phyloP scores from a whole-genome alignment of 2,329 filamentous ascomycete species.

The Chalara sp. region DNA sequence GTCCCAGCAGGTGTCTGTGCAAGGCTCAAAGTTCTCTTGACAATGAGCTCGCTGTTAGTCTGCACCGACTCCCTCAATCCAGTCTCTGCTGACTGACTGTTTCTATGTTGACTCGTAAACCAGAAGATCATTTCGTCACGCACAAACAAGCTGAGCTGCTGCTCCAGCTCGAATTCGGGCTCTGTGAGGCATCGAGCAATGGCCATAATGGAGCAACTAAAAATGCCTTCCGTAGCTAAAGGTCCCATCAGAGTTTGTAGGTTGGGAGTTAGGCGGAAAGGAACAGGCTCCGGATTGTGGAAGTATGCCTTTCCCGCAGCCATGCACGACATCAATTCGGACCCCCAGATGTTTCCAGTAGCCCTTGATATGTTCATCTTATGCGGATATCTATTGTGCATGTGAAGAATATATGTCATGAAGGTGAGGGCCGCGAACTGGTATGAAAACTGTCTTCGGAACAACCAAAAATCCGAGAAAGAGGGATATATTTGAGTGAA shows the following conservation, averaged over 20 bases:
- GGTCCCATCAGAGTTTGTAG: slow-evolving; percentile 95
- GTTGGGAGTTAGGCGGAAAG: slow-evolving; percentile 95
- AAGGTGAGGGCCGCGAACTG: slow-evolving; percentile 93
- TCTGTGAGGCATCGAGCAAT: slow-evolving; percentile 92
- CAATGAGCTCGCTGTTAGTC: slow-evolving; percentile 82
- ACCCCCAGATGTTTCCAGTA: slow-evolving; percentile 92
- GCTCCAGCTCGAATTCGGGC: slow-evolving; percentile 83
- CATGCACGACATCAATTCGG: slow-evolving; percentile 88
- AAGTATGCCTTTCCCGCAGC: slow-evolving; percentile 79
- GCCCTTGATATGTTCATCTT: slow-evolving; percentile 88
- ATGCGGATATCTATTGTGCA: slow-evolving; percentile 91
- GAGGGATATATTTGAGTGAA: slow-evolving; percentile 84
- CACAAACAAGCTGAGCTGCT: slow-evolving; percentile 90
- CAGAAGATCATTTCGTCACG: slow-evolving; percentile 97
- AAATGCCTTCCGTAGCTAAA: slow-evolving; percentile 91
- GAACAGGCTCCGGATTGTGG: slow-evolving; percentile 90
- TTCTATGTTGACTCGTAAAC: slow-evolving; percentile 75
- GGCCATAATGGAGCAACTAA: slow-evolving; percentile 90
- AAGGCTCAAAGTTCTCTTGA: slow-evolving; percentile 81
- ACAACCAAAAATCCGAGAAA: slow-evolving; percentile 95
- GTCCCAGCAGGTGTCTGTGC: slow-evolving; percentile 68
- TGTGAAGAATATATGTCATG: slow-evolving; percentile 98
- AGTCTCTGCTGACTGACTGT: slow-evolving; percentile 31
- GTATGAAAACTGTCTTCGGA: slow-evolving; percentile 94
- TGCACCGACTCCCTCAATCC: slow-evolving; percentile 70